phyloP scores from a whole-genome alignment of 495 filamentous ascomycete species.

The Talaromyces nanjingensis region DNA sequence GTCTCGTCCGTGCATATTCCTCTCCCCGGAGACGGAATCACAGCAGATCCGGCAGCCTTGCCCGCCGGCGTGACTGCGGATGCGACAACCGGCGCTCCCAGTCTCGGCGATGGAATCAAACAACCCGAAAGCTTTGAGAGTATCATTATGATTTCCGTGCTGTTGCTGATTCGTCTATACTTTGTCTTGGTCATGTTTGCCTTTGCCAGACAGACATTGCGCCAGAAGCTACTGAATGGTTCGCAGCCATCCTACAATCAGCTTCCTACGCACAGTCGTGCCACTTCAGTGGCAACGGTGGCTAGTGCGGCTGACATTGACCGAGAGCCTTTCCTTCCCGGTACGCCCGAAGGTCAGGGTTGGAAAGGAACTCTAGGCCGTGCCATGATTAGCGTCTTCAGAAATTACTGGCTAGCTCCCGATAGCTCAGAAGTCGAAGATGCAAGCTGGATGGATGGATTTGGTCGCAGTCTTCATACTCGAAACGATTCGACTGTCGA shows the following conservation, averaged over 20 bases:
- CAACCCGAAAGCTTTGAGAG: constrained; percentile 67
- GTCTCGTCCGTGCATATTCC: constrained; percentile 45
- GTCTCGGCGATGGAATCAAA: constrained; percentile 44
- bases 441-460: constrained; percentile 50
- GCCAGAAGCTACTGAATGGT: constrained; percentile 47
- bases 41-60: constrained; percentile 43
- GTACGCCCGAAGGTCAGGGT: constrained; percentile 62
- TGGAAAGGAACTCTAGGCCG: constrained; percentile 71
- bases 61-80: constrained; percentile 33
- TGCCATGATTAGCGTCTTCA: constrained; percentile 61
- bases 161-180: constrained; percentile 71
- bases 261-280: constrained; percentile 37
- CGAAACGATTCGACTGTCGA: constrained; percentile 31
- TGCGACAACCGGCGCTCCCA: constrained; percentile 12
- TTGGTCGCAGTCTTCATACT: constrained; percentile 47
- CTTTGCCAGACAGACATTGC: constrained; percentile 66
- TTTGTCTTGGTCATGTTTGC: constrained; percentile 73
- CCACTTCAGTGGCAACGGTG: constrained; percentile 31
- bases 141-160: constrained; percentile 60
- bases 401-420: constrained; percentile 66
- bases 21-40: constrained; percentile 29
- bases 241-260: constrained; percentile 38
- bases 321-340: constrained; percentile 64
- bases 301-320: constrained; percentile 43
- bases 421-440: constrained; percentile 39